These are phyloP conservation scores for Westerdykella sp. DNA, from an alignment of 2,329 filamentous ascomycete species.

Conservation along the genomic window DNA sequence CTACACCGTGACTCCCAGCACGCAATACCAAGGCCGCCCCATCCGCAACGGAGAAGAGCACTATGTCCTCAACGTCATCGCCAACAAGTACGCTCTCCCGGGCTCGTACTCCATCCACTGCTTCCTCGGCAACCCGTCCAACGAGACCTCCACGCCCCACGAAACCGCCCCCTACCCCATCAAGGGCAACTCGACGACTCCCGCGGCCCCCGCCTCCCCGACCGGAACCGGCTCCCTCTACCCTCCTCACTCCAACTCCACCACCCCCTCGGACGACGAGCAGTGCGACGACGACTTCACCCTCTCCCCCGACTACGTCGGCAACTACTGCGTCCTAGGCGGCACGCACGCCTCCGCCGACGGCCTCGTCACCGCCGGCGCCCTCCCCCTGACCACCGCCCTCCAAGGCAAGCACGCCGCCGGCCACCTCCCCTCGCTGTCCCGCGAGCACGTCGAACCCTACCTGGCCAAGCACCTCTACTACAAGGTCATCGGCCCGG, in stretches of 20 bases:
- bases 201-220: conserved; percentile 9
- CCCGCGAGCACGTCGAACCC: conserved; percentile 26
- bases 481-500: conserved; percentile 30
- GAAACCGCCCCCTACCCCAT: conserved; percentile 11
- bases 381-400: conserved; percentile 29
- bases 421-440: conserved; percentile 27
- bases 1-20: conserved; percentile 7
- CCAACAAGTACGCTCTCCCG: conserved; percentile 30
- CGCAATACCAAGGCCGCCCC: conserved; percentile 28
- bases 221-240: conserved; percentile 11
- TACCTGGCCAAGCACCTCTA: conserved; percentile 33
- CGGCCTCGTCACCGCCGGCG: conserved; percentile 26
- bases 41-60: conserved; percentile 33
- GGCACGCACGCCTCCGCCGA: conserved; percentile 18
- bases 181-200: conserved; percentile 9
- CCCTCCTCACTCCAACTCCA: conserved; percentile 9
- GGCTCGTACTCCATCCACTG: conserved; percentile 35
- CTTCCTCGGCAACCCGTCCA: conserved; percentile 25
- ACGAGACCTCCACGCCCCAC: conserved; percentile 21
- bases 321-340: conserved; percentile 29
- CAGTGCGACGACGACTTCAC: conserved; percentile 20
- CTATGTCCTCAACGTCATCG: conserved; percentile 27
- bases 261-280: conserved; percentile 17
- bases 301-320: conserved; percentile 28
- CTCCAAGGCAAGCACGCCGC: conserved; percentile 28